A percentile compares a stretch with the other conserved stretches of the same genome.
phyloP scores from a whole-genome alignment of 371 early-diverging fungal species.

The Mortierella sp. region DNA sequence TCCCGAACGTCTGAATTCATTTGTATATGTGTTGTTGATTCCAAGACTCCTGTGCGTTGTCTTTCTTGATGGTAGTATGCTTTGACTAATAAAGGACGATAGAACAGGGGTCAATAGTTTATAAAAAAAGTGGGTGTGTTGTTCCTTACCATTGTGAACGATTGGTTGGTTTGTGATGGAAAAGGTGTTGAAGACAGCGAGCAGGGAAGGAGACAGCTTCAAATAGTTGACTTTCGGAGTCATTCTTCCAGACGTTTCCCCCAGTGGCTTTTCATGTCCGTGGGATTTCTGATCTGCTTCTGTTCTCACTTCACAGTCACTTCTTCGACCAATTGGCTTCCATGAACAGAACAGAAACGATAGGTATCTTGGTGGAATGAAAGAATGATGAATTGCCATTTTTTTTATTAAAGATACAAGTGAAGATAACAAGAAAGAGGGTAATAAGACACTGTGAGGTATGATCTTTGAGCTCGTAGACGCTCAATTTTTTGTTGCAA shows the following conservation, averaged over 20 bases:
- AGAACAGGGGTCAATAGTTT: not conserved
- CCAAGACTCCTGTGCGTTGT: too few relatives aligned
- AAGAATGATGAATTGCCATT: not conserved
- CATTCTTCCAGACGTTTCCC: conserved; percentile 9
- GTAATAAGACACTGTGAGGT: not conserved
- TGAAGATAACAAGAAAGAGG: not conserved
- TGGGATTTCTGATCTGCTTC: conserved; percentile 2
- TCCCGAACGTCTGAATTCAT: too few relatives aligned
- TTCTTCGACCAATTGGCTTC: not conserved
- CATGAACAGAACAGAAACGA: not conserved
- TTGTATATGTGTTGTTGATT: too few relatives aligned
- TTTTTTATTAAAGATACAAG: not conserved
- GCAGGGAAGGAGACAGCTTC: not conserved
- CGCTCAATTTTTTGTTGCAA: not conserved
- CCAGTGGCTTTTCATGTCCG: not conserved
- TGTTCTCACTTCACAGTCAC: not conserved
- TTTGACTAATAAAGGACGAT: not conserved
- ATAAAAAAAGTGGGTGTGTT: too few relatives aligned
- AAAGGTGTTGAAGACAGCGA: not conserved
- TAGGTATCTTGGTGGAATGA: not conserved
- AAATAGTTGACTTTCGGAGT: not conserved
- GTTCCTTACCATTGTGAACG: conserved; percentile 1
- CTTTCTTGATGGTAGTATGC: too few relatives aligned
- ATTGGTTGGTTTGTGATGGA: not conserved
- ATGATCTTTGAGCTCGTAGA: not conserved